Conservation (phyloP, 2,329 filamentous ascomycete genomes). For the Claviceps paspali region DNA sequence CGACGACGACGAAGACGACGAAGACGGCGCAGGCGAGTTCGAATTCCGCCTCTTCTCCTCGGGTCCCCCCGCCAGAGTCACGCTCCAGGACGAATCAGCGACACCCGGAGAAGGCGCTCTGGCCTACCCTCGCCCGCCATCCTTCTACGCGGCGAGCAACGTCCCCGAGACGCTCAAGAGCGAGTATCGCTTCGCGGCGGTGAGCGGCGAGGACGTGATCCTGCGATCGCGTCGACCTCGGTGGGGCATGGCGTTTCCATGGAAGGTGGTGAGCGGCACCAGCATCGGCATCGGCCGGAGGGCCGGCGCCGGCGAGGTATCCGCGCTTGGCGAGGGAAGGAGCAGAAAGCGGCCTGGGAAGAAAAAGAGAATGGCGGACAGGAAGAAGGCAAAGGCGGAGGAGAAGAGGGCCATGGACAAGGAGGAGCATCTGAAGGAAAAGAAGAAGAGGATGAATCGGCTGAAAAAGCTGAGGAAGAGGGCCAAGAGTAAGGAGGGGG, state of each 20-base stretch:
- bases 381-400: slow-evolving; percentile 28
- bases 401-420: slow-evolving; percentile 29
- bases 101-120: slow-evolving; percentile 22
- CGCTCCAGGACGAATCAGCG: slow-evolving; percentile 30
- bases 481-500: slow-evolving; percentile 43
- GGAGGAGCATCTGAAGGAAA: slow-evolving; percentile 41
- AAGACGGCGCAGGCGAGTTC: slow-evolving; percentile 23
- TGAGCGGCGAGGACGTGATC: slow-evolving; percentile 37
- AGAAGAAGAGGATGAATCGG: slow-evolving; percentile 46
- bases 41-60: slow-evolving; percentile 43
- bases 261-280: slow-evolving; percentile 34
- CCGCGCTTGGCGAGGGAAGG: slow-evolving; percentile 8
- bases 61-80: slow-evolving; percentile 31
- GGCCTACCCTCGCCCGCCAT: slow-evolving; percentile 22
- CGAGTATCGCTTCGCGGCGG: slow-evolving; percentile 29
- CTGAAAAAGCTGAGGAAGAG: slow-evolving; percentile 43
- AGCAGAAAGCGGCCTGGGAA: slow-evolving; percentile 38
- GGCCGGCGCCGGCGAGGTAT: too few species aligned
- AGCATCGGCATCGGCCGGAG: too few species aligned
- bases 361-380: slow-evolving; percentile 38
- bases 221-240: slow-evolving; percentile 25
- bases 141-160: slow-evolving; percentile 32
- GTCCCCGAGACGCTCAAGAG: slow-evolving; percentile 21
- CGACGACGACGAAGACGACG: slow-evolving; percentile 14
- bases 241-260: slow-evolving; percentile 46